Evolutionary conservation across 2,329 filamentous ascomycete genomes (phyloP).

Genomic region (Grosmannia serpens): DNA sequence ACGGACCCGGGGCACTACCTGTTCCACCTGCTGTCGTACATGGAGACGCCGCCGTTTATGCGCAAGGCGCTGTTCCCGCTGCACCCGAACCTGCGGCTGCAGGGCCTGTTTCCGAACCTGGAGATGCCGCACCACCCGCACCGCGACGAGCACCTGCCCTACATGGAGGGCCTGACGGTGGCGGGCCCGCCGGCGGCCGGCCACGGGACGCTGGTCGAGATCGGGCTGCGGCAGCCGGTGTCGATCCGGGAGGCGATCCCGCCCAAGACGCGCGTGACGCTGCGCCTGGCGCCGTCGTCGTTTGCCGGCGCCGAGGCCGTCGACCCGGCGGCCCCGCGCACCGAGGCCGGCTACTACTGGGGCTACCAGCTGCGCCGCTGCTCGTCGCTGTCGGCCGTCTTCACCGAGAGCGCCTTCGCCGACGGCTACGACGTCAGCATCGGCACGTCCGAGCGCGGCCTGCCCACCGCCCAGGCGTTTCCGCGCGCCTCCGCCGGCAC

Average conservation of each 20-base stretch:
- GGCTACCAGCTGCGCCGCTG: slow-evolving; percentile 63
- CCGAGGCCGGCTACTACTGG: slow-evolving; percentile 77
- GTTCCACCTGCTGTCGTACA: slow-evolving; percentile 64
- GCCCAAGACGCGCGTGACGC: slow-evolving; percentile 59
- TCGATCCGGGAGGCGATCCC: slow-evolving; percentile 51
- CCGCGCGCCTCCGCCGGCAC: slow-evolving; percentile 26
- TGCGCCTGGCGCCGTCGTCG: slow-evolving; percentile 46
- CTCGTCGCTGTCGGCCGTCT: slow-evolving; percentile 56
- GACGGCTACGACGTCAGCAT: slow-evolving; percentile 74
- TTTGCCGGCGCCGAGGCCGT: slow-evolving; percentile 45
- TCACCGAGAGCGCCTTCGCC: slow-evolving; percentile 64
- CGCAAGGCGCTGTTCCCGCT: slow-evolving; percentile 63
- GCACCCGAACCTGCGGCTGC: slow-evolving; percentile 65
- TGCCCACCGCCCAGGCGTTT: slow-evolving; percentile 35
- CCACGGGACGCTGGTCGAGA: slow-evolving; percentile 43
- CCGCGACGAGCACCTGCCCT: slow-evolving; percentile 65
- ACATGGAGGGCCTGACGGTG: slow-evolving; percentile 64
- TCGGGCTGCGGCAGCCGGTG: slow-evolving; percentile 43
- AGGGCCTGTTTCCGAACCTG: slow-evolving; percentile 62
- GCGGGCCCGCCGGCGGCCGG: slow-evolving; percentile 28
- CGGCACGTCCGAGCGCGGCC: slow-evolving; percentile 70
- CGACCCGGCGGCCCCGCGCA: slow-evolving; percentile 55
- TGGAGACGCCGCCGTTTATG: slow-evolving; percentile 77
- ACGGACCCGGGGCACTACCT: slow-evolving; percentile 71
- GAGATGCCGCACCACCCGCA: slow-evolving; percentile 80